Conservation (phyloP, 164 flowering plant species). For the Amborella trichopoda region DNA sequence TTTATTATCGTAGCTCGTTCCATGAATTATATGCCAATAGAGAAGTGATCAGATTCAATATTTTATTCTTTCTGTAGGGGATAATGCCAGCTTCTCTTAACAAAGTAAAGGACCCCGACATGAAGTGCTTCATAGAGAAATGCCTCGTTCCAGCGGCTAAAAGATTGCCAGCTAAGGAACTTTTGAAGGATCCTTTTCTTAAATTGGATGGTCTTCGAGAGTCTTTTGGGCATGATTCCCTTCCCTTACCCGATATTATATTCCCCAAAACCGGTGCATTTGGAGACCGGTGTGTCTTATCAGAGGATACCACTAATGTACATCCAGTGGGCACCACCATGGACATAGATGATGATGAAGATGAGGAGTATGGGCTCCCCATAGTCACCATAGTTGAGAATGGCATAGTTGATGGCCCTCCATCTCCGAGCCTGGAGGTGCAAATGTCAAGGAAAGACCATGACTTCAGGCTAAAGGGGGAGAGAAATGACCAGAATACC, state of each 20-base stretch:
- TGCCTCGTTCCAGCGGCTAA: constrained; percentile 59
- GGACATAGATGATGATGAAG: constrained; percentile 40
- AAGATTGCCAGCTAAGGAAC: constrained; percentile 52
- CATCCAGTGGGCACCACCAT: too few relatives aligned
- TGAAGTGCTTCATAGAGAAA: constrained; percentile 71
- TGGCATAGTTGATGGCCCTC: constrained; percentile 13
- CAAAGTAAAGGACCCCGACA: constrained; percentile 50
- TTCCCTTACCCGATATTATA: constrained; percentile 10
- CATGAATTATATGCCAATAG: not conserved
- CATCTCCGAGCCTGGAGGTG: constrained; percentile 21
- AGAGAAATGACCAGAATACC: constrained; percentile 30
- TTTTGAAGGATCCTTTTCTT: constrained; percentile 61
- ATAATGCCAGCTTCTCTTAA: constrained; percentile 61
- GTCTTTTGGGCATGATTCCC: constrained; percentile 7
- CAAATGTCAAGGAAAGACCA: constrained; percentile 24
- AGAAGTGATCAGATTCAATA: not conserved
- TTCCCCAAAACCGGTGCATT: constrained; percentile 9
- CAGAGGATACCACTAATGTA: constrained; percentile 21
- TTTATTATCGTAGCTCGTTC: not conserved
- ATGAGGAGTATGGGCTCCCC: constrained; percentile 18
- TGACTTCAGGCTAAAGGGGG: constrained; percentile 43
- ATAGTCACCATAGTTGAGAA: constrained; percentile 13
- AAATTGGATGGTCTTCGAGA: constrained; percentile 20
- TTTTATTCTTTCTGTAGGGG: constrained; percentile 34
- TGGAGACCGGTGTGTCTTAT: constrained; percentile 35